phyloP scores from a whole-genome alignment of 352 stramenopile species.

The Phytophthora colocasiae region DNA sequence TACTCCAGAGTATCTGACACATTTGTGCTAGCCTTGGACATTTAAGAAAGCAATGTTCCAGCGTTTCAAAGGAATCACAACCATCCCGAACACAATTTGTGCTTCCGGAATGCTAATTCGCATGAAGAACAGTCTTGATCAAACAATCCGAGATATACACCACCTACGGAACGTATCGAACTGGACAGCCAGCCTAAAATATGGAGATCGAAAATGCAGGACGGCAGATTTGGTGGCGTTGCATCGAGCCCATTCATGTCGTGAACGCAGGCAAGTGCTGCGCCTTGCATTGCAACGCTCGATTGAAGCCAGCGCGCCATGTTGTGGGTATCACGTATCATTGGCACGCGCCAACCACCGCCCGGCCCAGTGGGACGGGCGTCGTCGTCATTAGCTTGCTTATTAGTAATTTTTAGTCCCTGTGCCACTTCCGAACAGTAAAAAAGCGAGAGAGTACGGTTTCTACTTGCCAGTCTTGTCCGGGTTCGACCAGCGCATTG shows the following conservation, averaged over 20 bases:
- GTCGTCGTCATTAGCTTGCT: neutral
- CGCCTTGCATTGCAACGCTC: neutral
- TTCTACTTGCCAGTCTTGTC: constrained; percentile 10
- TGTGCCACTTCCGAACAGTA: constrained; percentile 20
- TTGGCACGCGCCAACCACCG: constrained; percentile 2
- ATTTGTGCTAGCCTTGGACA: too few relatives aligned
- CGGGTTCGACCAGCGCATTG: constrained; percentile 27
- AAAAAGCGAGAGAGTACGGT: constrained; percentile 26
- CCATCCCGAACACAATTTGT: too few relatives aligned
- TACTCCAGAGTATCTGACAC: too few relatives aligned
- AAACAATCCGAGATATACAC: too few relatives aligned
- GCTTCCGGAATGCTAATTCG: too few relatives aligned
- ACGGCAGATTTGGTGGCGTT: neutral
- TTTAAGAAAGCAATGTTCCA: too few relatives aligned
- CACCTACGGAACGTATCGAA: too few relatives aligned
- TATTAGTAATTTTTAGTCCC: constrained; percentile 11
- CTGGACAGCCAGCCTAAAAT: too few relatives aligned
- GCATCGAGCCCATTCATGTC: neutral
- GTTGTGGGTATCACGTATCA: constrained; percentile 16
- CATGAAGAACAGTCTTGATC: too few relatives aligned
- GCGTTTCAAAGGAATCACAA: too few relatives aligned
- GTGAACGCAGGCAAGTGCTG: neutral
- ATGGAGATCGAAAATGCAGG: neutral
- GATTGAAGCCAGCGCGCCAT: neutral
- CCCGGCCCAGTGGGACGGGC: constrained; percentile 16